phyloP scores from a whole-genome alignment of 106 monocot species.

The Dioscorea alata region DNA sequence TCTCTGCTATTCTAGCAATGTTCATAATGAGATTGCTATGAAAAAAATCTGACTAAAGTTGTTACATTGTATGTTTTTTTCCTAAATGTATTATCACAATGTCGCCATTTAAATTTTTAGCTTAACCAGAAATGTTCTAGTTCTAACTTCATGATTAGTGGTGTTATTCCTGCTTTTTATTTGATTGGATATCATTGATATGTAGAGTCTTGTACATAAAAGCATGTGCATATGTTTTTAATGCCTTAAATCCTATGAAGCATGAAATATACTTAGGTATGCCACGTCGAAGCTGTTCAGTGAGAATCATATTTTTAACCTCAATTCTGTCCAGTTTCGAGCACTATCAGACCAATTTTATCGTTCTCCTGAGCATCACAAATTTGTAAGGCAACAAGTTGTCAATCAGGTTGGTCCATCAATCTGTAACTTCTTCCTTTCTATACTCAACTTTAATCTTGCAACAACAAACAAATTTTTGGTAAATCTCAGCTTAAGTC shows the following conservation, averaged over 20 bases:
- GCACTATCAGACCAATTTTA: conserved; percentile 90
- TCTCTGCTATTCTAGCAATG: too few species aligned
- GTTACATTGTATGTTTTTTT: too few species aligned
- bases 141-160: background rate
- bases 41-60: too few species aligned
- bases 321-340: conserved; percentile 46
- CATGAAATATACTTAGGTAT: background rate
- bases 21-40: too few species aligned
- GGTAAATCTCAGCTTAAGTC: conserved; percentile 51
- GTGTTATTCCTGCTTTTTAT: background rate
- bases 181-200: background rate
- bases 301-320: background rate
- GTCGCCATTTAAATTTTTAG: too few species aligned
- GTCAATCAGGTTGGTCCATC: conserved; percentile 57
- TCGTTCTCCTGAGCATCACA: conserved; percentile 65
- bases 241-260: background rate
- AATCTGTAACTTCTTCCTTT: background rate
- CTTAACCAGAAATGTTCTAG: too few species aligned
- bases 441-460: background rate
- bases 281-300: background rate
- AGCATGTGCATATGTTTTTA: background rate
- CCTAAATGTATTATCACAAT: too few species aligned
- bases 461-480: too few species aligned
- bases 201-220: background rate
- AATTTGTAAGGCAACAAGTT: conserved; percentile 73